Conservation (phyloP, 2,329 filamentous ascomycete genomes). For the Amauroascus verrucosus region DNA sequence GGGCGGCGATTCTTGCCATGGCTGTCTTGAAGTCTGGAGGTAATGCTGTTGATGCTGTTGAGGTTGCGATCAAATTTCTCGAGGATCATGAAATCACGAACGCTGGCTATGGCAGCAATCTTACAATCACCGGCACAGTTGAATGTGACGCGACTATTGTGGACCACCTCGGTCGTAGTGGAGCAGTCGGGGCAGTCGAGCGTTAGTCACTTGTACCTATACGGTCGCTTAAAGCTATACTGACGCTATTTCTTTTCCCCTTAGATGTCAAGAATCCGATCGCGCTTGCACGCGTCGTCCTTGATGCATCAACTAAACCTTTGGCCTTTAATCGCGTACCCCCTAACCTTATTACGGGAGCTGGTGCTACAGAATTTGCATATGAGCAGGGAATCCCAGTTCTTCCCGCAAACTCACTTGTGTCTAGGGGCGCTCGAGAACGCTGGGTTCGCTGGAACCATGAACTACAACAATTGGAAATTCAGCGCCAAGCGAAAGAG, state of each 20-base stretch:
- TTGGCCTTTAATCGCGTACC: conserved; percentile 82
- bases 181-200: conserved; percentile 81
- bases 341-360: conserved; percentile 78
- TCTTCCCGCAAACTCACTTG: conserved; percentile 62
- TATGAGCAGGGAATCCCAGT: conserved; percentile 63
- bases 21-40: conserved; percentile 65
- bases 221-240: neutral
- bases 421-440: conserved; percentile 70
- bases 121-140: conserved; percentile 79
- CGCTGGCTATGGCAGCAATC: conserved; percentile 88
- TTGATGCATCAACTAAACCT: conserved; percentile 64
- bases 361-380: conserved; percentile 80
- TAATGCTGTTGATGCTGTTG: conserved; percentile 76
- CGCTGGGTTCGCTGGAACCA: conserved; percentile 67
- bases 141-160: conserved; percentile 93
- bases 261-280: conserved; percentile 88
- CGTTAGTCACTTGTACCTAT: conserved; percentile 48
- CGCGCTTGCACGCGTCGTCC: conserved; percentile 68
- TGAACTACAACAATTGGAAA: conserved; percentile 49
- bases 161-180: conserved; percentile 81
- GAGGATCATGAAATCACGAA: conserved; percentile 96
- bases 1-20: conserved; percentile 79
- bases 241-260: conserved; percentile 1
- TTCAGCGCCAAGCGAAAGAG: conserved; percentile 21
- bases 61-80: conserved; percentile 74